Percentiles rank a stretch among this genome's conserved stretches.
phyloP scores from a whole-genome alignment of 2,329 filamentous ascomycete genomes.

The Trichoderma sp. region DNA sequence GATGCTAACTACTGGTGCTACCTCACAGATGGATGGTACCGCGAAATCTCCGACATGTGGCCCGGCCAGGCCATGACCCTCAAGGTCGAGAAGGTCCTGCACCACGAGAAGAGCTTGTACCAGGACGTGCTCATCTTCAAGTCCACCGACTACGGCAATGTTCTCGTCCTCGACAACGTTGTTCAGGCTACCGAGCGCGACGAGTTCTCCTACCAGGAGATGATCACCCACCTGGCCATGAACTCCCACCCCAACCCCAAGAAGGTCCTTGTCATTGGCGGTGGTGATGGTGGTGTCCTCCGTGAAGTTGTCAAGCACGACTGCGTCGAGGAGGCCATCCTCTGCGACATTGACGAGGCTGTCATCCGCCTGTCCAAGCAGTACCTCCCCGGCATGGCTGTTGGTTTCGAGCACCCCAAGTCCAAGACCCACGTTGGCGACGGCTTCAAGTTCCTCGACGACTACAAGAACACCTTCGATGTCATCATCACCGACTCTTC shows the following conservation, averaged over 20 bases:
- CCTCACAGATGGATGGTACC: slow-evolving; percentile 94
- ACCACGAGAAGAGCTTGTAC: slow-evolving; percentile 99
- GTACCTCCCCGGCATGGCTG: slow-evolving; percentile 92
- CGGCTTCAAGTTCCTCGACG: slow-evolving; percentile 97
- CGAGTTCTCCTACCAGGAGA: slow-evolving; percentile 99
- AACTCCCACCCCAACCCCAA: slow-evolving; percentile 98
- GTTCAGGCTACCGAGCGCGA: slow-evolving; percentile 98
- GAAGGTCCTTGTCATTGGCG: slow-evolving; percentile 97
- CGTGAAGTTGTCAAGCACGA: slow-evolving; percentile 99
- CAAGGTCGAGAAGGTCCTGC: slow-evolving; percentile 94
- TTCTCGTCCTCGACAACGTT: slow-evolving; percentile 97
- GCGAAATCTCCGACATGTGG: slow-evolving; percentile 99
- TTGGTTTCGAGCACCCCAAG: slow-evolving; percentile 92
- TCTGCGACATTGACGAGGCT: slow-evolving; percentile 99
- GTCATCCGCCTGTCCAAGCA: slow-evolving; percentile 98
- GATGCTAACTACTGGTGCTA: not conserved
- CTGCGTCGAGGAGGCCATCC: slow-evolving; percentile 89
- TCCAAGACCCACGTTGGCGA: slow-evolving; percentile 91
- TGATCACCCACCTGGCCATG: slow-evolving; percentile 99
- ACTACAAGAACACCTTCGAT: slow-evolving; percentile 97
- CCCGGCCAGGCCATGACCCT: slow-evolving; percentile 98
- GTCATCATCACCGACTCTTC: slow-evolving; percentile 99
- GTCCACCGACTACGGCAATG: slow-evolving; percentile 93
- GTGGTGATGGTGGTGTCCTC: slow-evolving; percentile 95
- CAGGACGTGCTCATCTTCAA: slow-evolving; percentile 99